phyloP scores from a whole-genome alignment of 2,329 filamentous ascomycete genomes.

The Tolypocladium ophioglossoides region DNA sequence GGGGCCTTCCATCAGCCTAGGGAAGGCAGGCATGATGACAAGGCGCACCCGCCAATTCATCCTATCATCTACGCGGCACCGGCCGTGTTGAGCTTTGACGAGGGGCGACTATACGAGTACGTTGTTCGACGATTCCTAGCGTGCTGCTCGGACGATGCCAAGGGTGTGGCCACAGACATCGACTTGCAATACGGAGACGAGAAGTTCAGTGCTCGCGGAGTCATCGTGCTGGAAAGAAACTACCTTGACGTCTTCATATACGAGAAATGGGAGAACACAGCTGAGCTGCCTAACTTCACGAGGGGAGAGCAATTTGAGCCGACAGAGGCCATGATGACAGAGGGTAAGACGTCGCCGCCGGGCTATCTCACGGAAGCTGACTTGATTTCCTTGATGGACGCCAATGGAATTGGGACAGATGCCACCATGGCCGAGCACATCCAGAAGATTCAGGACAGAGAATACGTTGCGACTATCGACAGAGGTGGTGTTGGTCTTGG shows the following conservation, averaged over 20 bases:
- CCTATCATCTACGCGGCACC: slow-evolving; percentile 76
- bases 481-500: slow-evolving; percentile 25
- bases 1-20: slow-evolving; percentile 75
- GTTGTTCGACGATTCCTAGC: slow-evolving; percentile 85
- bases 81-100: slow-evolving; percentile 51
- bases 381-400: slow-evolving; percentile 93
- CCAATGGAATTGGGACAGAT: slow-evolving; percentile 95
- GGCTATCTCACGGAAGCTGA: slow-evolving; percentile 90
- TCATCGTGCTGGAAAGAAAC: slow-evolving; percentile 79
- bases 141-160: slow-evolving; percentile 90
- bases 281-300: slow-evolving; percentile 68
- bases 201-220: slow-evolving; percentile 67
- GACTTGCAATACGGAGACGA: slow-evolving; percentile 79
- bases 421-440: slow-evolving; percentile 99
- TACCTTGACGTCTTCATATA: slow-evolving; percentile 95
- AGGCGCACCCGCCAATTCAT: slow-evolving; percentile 94
- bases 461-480: slow-evolving; percentile 65
- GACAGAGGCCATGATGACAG: slow-evolving; percentile 76
- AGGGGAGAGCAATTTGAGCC: slow-evolving; percentile 78
- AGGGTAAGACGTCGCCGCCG: slow-evolving; percentile 82
- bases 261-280: slow-evolving; percentile 88
- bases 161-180: slow-evolving; percentile 75
- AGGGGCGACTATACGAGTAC: slow-evolving; percentile 82
- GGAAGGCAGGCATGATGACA: slow-evolving; percentile 81
- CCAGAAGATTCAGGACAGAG: slow-evolving; percentile 80